Evolutionary conservation across 768 basidiomycete species (phyloP), one percentile per base, ranked within the genome.

Genomic region (Suillus luteus): DNA sequence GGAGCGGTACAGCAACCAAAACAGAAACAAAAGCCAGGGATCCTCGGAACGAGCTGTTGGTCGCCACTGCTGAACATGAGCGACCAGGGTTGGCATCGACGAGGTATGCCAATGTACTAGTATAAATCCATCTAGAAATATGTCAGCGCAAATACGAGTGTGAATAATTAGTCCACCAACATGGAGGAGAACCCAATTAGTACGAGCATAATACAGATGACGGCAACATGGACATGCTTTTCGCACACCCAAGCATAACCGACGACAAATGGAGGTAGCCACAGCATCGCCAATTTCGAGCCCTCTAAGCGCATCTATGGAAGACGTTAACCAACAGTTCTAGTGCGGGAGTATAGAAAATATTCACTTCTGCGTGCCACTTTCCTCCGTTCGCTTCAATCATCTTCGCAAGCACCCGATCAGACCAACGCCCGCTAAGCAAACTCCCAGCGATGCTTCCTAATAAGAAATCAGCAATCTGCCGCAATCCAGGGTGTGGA

Each of bases 51-150:
- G 83, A 83, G 61, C 89, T 91, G 73, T 96, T 96, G 33, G 83
- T 76, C 0, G 93, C 92, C 9, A 86, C 84, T 1, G 91, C 92
- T 3, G 85, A 85, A 3, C 89, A 86, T 1, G 91, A 91, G 33
- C 91, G 84, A 7, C 94, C 95, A 5, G 81, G 79, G 71, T 96
- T 96, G 5, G 92, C 86, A 68, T 97, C 94, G 19, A 95, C 92
- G 48, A 95, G 81, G 69, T 95, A 96, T 0, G 93, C 90, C 40
- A 96, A 76, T 1, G 90, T 89, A 58, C 86, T 85, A 11, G 86
- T 77, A 70, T 91, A 90, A 52, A 88, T 85, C 75, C 80, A 80
- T 68, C 84, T 86, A 63, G 1, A 62, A 61, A 31, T 46, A 63
- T 60, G 65, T 64, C 41, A 60, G n/a, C 1, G n/a, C 33, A 31